Evolutionary conservation across 1,139 yeast genomes (phyloP), one percentile per base, ranked within the genome.

Genomic region (Blastobotrys persicus): DNA sequence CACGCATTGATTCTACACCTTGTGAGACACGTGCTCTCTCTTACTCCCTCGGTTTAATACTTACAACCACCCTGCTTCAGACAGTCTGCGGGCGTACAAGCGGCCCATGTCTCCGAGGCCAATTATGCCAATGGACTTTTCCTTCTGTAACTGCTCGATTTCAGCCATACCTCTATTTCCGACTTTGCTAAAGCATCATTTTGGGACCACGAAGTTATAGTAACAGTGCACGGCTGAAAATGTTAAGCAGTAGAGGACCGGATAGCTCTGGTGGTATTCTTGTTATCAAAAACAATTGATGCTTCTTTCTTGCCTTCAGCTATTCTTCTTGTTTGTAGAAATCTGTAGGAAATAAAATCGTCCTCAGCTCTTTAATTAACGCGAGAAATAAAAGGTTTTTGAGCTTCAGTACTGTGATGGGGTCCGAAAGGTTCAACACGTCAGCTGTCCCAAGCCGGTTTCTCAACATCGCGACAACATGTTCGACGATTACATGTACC

Each of bases 31-130:
- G 9, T 6, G 19, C 33, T 14, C 26, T 20, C 16, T 40, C 6
- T 11, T 23, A 17, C 23, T 40, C 26, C 23, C 17, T 28, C 12
- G 14, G n/a, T 40, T 5, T 11, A 14, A 20, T 32, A 60, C 70
- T 48, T 50, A 68, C 57, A 67, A 77, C 96, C 96, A 88, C 1
- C 98, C 98, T 1, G 91, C 94, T 45, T 76, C 76, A 19, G 87
- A 74, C 62, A 94, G 84, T 50, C 85, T 71, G 14, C 75, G 74
- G 53, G 98, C 98, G 62, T 92, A 92, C 56, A 92, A 70, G 41
- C 80, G 72, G 13, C 98, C 98, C 98, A 92, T 92, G 65, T 92
- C 98, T 23, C 98, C 98, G 40, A 92, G 78, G 1, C 98, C 98
- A 50, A 92, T 91, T 55, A 92, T 86, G 2, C 98, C 98, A 45